Conservation (phyloP, 805 yeast genomes). For the Wickerhamomyces ciferrii region DNA sequence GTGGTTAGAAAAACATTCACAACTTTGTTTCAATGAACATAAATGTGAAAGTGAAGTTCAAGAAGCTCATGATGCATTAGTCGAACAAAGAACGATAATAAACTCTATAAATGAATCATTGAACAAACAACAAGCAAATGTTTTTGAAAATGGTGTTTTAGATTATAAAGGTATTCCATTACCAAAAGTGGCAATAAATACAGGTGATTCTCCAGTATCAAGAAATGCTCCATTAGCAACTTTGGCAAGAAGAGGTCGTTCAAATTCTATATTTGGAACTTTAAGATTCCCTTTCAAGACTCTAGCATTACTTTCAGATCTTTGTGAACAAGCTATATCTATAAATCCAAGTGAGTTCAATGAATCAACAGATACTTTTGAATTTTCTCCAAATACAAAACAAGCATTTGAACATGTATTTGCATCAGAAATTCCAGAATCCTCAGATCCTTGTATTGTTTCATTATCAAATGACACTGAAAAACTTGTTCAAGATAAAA, state of each 20-base stretch:
- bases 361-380: conserved; percentile 18
- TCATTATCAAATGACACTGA: conserved; percentile 66
- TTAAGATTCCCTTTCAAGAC: conserved; percentile 59
- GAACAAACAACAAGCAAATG: conserved; percentile 15
- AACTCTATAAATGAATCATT: conserved; percentile 27
- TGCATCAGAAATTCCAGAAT: conserved; percentile 35
- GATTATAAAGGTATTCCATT: conserved; percentile 60
- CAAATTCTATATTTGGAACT: conserved; percentile 34
- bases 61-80: conserved; percentile 64
- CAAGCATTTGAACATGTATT: conserved; percentile 43
- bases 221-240: conserved; percentile 9
- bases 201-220: not conserved
- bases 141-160: not conserved
- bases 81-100: conserved; percentile 62
- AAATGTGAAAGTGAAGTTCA: conserved; percentile 74
- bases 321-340: conserved; percentile 69
- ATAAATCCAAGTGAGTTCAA: conserved; percentile 68
- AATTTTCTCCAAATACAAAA: conserved; percentile 58
- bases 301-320: conserved; percentile 49
- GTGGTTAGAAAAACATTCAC: conserved; percentile 93
- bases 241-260: conserved; percentile 29
- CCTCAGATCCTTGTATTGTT: conserved; percentile 62
- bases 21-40: conserved; percentile 82
- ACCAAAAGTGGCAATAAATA: conserved; percentile 21
- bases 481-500: conserved; percentile 51